Evolutionary conservation across 108 stramenopile genomes (phyloP).

Genomic region (Nitzschia sp.): DNA sequence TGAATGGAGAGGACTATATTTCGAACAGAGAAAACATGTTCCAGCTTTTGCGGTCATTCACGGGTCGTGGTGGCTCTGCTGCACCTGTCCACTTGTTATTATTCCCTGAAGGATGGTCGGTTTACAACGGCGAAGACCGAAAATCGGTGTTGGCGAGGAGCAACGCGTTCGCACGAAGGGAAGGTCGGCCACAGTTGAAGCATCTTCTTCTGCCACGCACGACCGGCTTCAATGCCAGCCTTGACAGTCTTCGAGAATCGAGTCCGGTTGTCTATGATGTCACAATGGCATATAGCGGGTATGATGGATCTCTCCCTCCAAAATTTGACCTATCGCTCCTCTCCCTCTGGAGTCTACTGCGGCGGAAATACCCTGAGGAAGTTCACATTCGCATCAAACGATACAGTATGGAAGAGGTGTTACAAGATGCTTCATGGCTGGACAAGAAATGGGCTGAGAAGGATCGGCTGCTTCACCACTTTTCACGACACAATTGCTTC

Average conservation of each 20-base stretch:
- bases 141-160: slow-evolving; percentile 58
- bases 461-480: slow-evolving; percentile 64
- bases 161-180: slow-evolving; percentile 73
- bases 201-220: slow-evolving; percentile 73
- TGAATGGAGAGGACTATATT: slow-evolving; percentile 60
- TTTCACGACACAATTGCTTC: slow-evolving; percentile 50
- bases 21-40: slow-evolving; percentile 58
- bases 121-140: slow-evolving; percentile 51
- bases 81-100: slow-evolving; percentile 58
- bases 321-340: slow-evolving; percentile 25
- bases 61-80: slow-evolving; percentile 22
- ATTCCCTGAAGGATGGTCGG: slow-evolving; percentile 65
- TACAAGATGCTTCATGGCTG: slow-evolving; percentile 68
- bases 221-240: slow-evolving; percentile 73
- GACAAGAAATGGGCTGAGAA: slow-evolving; percentile 84
- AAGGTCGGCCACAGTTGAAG: slow-evolving; percentile 73
- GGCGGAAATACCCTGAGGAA: slow-evolving; percentile 45
- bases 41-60: slow-evolving; percentile 56
- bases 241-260: slow-evolving; percentile 63
- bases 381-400: slow-evolving; percentile 69
- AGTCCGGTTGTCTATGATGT: slow-evolving; percentile 78
- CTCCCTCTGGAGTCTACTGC: slow-evolving; percentile 42
- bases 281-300: slow-evolving; percentile 61
- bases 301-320: slow-evolving; percentile 42
- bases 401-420: slow-evolving; percentile 72